Evolutionary conservation across 2,329 filamentous ascomycete genomes (phyloP).

Genomic region (Trichoderma lentiforme): DNA sequence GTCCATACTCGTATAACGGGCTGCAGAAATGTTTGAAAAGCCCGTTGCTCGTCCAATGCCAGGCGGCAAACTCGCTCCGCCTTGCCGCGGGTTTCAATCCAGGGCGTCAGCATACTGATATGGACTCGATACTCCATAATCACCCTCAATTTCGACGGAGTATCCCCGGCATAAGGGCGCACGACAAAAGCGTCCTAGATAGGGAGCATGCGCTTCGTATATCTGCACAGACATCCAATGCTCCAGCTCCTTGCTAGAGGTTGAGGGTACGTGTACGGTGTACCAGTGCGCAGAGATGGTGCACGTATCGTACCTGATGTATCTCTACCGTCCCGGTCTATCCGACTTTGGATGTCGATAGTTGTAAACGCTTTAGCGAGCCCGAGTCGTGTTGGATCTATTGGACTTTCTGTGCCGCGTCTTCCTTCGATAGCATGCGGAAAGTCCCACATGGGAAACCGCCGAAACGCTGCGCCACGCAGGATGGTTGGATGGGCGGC

Average conservation of each 20-base stretch:
- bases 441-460: constrained; percentile 7
- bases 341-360: neutral
- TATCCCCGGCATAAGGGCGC: constrained; percentile 12
- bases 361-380: neutral
- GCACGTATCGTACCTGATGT: neutral
- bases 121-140: neutral
- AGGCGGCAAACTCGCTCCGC: neutral
- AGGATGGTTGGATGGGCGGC: neutral
- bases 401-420: neutral
- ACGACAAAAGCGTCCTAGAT: neutral
- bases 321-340: neutral
- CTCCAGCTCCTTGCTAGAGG: neutral
- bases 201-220: neutral
- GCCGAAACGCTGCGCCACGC: constrained; percentile 15
- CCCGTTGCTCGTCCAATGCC: neutral
- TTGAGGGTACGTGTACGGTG: neutral
- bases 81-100: neutral
- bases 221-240: neutral
- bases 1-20: neutral
- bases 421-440: neutral
- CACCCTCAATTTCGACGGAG: constrained; percentile 13
- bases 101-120: constrained; percentile 1
- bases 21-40: neutral
- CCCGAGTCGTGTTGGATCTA: neutral
- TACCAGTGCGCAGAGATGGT: neutral